Evolutionary conservation across 1,139 yeast genomes (phyloP).

Genomic region (Saccharomycopsis hybrid): DNA sequence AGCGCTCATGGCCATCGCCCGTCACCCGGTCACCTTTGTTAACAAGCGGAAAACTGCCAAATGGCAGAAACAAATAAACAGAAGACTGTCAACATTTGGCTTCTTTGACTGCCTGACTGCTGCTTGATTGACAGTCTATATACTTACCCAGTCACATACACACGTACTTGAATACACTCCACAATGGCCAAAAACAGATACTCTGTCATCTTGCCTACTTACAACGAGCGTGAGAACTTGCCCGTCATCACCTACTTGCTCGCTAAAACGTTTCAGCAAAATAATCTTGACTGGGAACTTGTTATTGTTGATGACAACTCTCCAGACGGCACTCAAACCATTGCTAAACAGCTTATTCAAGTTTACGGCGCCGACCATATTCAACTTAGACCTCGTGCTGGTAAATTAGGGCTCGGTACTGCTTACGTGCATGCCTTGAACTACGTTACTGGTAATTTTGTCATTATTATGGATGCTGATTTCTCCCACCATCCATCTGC

Average conservation of each 20-base stretch:
- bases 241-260: constrained; percentile 70
- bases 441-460: constrained; percentile 67
- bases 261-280: constrained; percentile 60
- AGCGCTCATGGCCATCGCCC: too few relatives aligned
- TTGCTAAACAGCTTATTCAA: constrained; percentile 41
- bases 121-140: too few relatives aligned
- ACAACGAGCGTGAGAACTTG: constrained; percentile 65
- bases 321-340: constrained; percentile 61
- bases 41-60: too few relatives aligned
- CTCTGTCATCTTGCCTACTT: constrained; percentile 73
- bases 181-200: constrained; percentile 42
- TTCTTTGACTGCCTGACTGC: too few relatives aligned
- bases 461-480: constrained; percentile 82
- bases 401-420: constrained; percentile 76
- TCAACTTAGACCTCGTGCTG: constrained; percentile 66
- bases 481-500: constrained; percentile 80
- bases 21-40: too few relatives aligned
- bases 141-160: too few relatives aligned
- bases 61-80: too few relatives aligned
- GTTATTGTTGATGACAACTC: constrained; percentile 76
- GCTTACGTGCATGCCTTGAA: constrained; percentile 78
- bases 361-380: constrained; percentile 61
- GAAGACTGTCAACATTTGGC: too few relatives aligned
- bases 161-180: too few relatives aligned
- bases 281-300: constrained; percentile 68